These are phyloP conservation scores for Suillus alpinus DNA, from an alignment of 768 basidiomycete genomes.

Conservation along the genomic window DNA sequence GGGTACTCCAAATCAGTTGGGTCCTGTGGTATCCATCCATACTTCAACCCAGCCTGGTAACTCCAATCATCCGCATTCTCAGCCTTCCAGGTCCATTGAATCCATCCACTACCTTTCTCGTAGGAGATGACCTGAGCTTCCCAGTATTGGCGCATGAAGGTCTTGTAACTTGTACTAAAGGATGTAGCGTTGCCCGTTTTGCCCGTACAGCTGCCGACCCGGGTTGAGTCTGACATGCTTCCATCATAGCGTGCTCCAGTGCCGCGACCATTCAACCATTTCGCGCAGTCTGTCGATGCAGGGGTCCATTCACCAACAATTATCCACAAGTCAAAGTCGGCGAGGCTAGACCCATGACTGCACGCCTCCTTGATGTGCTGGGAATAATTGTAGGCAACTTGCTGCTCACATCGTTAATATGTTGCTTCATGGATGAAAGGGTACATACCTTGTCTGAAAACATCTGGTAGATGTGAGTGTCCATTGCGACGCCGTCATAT, in stretches of 20 bases:
- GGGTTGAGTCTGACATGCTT: constrained; percentile 24
- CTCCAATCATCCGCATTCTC: constrained; percentile 77
- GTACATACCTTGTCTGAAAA: constrained; percentile 49
- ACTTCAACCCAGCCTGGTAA: constrained; percentile 68
- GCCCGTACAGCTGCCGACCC: constrained; percentile 40
- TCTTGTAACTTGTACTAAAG: constrained; percentile 63
- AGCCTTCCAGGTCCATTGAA: constrained; percentile 79
- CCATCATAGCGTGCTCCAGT: constrained; percentile 71
- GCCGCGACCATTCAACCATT: constrained; percentile 77
- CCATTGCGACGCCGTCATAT: constrained; percentile 52
- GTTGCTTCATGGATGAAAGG: not conserved
- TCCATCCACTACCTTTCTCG: constrained; percentile 69
- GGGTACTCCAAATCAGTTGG: constrained; percentile 66
- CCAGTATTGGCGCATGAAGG: constrained; percentile 67
- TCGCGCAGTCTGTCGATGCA: constrained; percentile 70
- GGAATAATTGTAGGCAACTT: constrained; percentile 6
- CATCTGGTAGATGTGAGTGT: constrained; percentile 73
- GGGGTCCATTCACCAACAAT: constrained; percentile 80
- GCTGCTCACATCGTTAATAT: not conserved
- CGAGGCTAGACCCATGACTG: constrained; percentile 42
- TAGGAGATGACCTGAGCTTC: constrained; percentile 77
- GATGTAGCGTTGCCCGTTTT: constrained; percentile 57
- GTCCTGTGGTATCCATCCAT: constrained; percentile 76
- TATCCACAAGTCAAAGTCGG: constrained; percentile 64
- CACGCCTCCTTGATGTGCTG: constrained; percentile 48